A percentile compares a stretch with the other conserved stretches of the same genome.
phyloP scores from a whole-genome alignment of 768 basidiomycete species.

The Termitomyces heimii region DNA sequence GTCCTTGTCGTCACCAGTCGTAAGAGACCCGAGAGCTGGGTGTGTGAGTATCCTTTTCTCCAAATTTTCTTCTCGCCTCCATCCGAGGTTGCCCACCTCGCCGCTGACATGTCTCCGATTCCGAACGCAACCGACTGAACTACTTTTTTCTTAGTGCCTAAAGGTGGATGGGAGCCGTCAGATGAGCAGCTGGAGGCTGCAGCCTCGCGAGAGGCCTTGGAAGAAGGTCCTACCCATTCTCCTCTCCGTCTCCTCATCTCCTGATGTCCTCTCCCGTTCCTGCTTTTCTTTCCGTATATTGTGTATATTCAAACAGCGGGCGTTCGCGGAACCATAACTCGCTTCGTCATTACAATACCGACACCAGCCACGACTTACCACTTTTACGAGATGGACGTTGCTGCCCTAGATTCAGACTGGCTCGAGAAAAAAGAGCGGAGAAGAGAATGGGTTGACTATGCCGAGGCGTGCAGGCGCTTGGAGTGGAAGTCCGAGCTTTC shows the following conservation, averaged over 20 bases:
- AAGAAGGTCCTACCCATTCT: conserved; percentile 93
- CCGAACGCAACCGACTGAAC: conserved; percentile 8
- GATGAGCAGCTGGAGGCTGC: conserved; percentile 82
- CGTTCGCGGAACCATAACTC: conserved; percentile 81
- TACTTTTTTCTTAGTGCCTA: conserved; percentile 56
- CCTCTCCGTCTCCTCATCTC: conserved; percentile 67
- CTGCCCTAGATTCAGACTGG: conserved; percentile 73
- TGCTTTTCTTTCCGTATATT: conserved; percentile 13
- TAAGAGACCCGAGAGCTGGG: conserved; percentile 76
- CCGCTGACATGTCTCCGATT: conserved; percentile 9
- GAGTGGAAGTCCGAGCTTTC: conserved; percentile 85
- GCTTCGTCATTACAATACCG: conserved; percentile 79
- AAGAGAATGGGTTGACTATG: conserved; percentile 86
- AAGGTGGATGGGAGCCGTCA: conserved; percentile 85
- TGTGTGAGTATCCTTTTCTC: conserved; percentile 60
- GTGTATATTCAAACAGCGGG: conserved; percentile 55
- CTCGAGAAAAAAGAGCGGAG: conserved; percentile 72
- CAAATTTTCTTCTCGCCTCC: conserved; percentile 8
- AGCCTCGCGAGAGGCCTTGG: conserved; percentile 86
- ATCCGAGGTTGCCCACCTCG: background rate
- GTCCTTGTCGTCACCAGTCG: conserved; percentile 82
- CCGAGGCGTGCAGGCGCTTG: conserved; percentile 68
- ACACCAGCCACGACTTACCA: conserved; percentile 79
- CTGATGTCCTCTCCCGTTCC: conserved; percentile 49
- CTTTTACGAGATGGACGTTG: conserved; percentile 86